Evolutionary conservation across 192 early-diverging fungal genomes (phyloP), one percentile per base, ranked within the genome.

Genomic region (Podila epigama): DNA sequence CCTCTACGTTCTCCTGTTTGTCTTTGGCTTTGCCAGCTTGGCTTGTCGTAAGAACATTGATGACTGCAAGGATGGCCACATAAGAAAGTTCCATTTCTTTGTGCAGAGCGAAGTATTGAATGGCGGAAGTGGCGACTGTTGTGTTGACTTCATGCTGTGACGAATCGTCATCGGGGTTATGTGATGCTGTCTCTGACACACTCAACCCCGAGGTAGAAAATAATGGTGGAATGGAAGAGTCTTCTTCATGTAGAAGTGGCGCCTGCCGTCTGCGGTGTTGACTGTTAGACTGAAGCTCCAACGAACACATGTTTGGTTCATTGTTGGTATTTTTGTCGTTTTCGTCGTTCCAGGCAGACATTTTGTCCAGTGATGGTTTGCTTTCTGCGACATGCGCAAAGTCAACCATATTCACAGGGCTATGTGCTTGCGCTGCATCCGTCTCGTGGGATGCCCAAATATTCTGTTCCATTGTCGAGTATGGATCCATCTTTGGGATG

Each of bases 41-140:
- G 20, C n/a, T n/a, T n/a, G 44, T 54, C 20, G 41, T 53, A 13
- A 75, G 37, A 10, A 75, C 48, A 20, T 60, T 66, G 35, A 75
- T 55, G 2, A 32, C 42, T 0, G 71, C 54, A 52, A 75, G 71
- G 52, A 75, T 60, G 1, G 63, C 60, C 7, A 64, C 63, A 54
- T 75, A 75, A 2, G 71, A 66, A 1, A 66, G 32, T 20, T 66
- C 58, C 59, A 66, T 66, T 36, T 75, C 52, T 18, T 66, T 62
- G 25, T 60, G 41, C 20, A 50, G 44, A 36, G 58, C 37, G 1
- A 75, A 52, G 32, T 56, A 75, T n/a, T 75, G 54, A 34, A 75
- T 66, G 0, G 71, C 51, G 5, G 31, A 36, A 0, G 34, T 34
- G 29, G 51, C 59, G 1, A 66, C 40, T 0, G 27, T 41, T 41